phyloP scores from a whole-genome alignment of 1,139 yeast species.

The Dujonia santamariae region DNA sequence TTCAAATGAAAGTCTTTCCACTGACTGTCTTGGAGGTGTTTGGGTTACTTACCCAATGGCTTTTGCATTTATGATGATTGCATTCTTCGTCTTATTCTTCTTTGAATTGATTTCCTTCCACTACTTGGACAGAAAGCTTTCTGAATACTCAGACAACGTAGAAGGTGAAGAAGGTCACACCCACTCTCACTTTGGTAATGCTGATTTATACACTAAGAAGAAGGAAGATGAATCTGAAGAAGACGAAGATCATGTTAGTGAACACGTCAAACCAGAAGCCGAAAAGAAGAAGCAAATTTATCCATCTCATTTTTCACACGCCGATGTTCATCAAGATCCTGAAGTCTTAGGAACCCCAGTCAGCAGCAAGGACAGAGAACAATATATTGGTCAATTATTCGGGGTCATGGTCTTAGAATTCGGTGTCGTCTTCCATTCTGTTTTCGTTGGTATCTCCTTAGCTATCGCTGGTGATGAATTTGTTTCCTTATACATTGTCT shows the following conservation, averaged over 20 bases:
- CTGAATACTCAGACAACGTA: conserved; percentile 14
- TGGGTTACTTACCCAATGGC: conserved; percentile 63
- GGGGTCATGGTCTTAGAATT: conserved; percentile 67
- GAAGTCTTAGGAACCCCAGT: conserved; percentile 43
- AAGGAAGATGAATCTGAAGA: conserved; percentile 15
- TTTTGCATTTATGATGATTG: conserved; percentile 57
- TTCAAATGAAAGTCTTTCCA: conserved; percentile 55
- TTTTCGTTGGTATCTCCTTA: conserved; percentile 71
- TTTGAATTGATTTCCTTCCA: conserved; percentile 55
- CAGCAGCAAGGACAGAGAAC: conserved; percentile 30
- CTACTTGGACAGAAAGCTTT: conserved; percentile 39
- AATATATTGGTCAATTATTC: conserved; percentile 43
- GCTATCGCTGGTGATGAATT: conserved; percentile 76
- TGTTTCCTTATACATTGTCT: conserved; percentile 69
- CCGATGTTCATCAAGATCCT: conserved; percentile 52
- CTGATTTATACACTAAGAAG: conserved; percentile 26
- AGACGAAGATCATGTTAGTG: conserved; percentile 14
- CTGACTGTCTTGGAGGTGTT: conserved; percentile 53
- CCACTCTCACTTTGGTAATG: conserved; percentile 53
- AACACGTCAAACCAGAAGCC: conserved; percentile 5
- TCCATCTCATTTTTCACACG: conserved; percentile 49
- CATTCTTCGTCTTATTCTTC: conserved; percentile 50
- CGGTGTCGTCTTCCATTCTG: conserved; percentile 80
- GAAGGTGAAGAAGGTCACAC: conserved; percentile 22
- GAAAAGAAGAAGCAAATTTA: conserved; percentile 16